Evolutionary conservation across 257 asterid genomes (phyloP).

Genomic region (Gentiana straminea): DNA sequence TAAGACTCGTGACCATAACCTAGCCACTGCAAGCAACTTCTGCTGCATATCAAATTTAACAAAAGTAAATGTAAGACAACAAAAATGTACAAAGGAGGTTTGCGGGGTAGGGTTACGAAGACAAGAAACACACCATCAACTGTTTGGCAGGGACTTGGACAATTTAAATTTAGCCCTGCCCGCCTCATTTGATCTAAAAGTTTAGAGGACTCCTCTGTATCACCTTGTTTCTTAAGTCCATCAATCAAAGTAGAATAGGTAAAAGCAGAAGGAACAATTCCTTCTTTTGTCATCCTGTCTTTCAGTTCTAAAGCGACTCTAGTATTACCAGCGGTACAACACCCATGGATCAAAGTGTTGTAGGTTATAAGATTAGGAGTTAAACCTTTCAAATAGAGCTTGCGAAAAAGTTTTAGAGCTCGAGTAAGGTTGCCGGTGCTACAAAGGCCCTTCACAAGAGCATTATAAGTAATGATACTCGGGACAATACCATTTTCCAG

Average conservation of each 20-base stretch:
- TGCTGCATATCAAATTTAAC: slow-evolving; percentile 19
- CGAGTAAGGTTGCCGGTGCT: slow-evolving; percentile 66
- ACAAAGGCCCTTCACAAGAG: slow-evolving; percentile 77
- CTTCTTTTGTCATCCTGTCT: slow-evolving; percentile 59
- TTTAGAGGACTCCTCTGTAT: slow-evolving; percentile 30
- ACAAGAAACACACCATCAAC: slow-evolving; percentile 2
- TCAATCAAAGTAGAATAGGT: slow-evolving; percentile 41
- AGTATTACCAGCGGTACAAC: slow-evolving; percentile 46
- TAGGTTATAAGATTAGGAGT: slow-evolving; percentile 57
- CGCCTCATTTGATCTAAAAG: slow-evolving; percentile 34
- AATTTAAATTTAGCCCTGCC: slow-evolving; percentile 18
- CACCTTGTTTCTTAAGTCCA: slow-evolving; percentile 30
- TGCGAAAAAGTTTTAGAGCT: slow-evolving; percentile 62
- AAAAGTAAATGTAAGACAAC: neutral
- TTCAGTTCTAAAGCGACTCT: slow-evolving; percentile 44
- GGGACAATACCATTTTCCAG: slow-evolving; percentile 57
- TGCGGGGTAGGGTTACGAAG: no score
- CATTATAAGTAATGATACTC: slow-evolving; percentile 64
- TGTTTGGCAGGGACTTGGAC: slow-evolving; percentile 3
- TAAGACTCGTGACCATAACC: slow-evolving; percentile 8
- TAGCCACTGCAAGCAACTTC: slow-evolving; percentile 19
- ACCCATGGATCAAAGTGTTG: slow-evolving; percentile 64
- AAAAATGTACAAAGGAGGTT: no score
- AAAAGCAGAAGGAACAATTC: slow-evolving; percentile 40
- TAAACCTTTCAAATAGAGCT: slow-evolving; percentile 57